Evolutionary conservation across 2,329 filamentous ascomycete species (phyloP).

Genomic region (Phaeosphaeria sp.): DNA sequence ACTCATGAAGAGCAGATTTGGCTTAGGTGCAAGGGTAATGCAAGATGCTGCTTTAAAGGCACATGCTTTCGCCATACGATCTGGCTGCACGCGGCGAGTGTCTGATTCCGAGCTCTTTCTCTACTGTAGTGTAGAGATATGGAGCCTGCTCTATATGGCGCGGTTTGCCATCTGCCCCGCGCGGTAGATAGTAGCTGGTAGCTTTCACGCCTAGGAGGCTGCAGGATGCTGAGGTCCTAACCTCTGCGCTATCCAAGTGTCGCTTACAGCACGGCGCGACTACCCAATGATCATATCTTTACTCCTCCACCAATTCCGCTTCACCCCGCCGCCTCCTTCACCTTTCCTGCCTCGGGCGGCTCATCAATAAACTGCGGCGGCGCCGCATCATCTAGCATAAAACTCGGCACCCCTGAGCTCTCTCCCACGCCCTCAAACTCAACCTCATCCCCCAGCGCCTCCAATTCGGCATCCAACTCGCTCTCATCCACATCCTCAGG

Average conservation of each 20-base stretch:
- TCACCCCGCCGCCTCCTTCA: slow-evolving; percentile 78
- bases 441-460: slow-evolving; percentile 92
- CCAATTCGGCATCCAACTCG: slow-evolving; percentile 93
- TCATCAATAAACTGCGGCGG: slow-evolving; percentile 92
- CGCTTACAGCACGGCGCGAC: background rate
- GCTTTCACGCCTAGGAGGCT: too few species aligned
- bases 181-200: background rate
- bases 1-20: too few species aligned
- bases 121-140: background rate
- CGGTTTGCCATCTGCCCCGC: background rate
- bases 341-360: slow-evolving; percentile 74
- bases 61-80: background rate
- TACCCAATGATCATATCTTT: background rate
- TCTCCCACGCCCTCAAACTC: slow-evolving; percentile 76
- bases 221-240: too few species aligned
- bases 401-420: slow-evolving; percentile 74
- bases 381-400: slow-evolving; percentile 84
- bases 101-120: background rate
- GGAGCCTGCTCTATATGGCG: background rate
- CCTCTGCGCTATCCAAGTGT: background rate
- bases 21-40: too few species aligned
- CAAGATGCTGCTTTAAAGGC: background rate
- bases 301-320: background rate
- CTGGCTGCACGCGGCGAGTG: background rate
- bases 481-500: slow-evolving; percentile 97